Evolutionary conservation across 2,329 filamentous ascomycete species (phyloP).

Genomic region (Colletotrichum paranaense): DNA sequence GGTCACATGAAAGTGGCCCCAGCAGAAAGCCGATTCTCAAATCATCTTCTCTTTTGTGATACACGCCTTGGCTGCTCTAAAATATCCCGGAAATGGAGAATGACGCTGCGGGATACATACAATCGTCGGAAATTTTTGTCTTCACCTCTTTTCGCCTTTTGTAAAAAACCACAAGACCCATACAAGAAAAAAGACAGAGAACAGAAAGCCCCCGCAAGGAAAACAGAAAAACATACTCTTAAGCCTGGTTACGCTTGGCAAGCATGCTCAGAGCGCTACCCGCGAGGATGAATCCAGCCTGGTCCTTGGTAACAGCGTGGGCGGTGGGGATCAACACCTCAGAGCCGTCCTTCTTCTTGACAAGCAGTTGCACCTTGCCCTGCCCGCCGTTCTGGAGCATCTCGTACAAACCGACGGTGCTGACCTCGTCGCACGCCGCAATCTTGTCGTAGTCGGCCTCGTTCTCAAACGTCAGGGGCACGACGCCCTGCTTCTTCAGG

Average conservation of each 20-base stretch:
- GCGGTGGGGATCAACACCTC: slow-evolving; percentile 79
- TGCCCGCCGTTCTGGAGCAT: slow-evolving; percentile 82
- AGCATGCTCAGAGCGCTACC: slow-evolving; percentile 94
- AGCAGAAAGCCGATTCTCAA: background rate
- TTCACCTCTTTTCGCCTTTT: slow-evolving; percentile 16
- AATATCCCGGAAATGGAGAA: slow-evolving; percentile 5
- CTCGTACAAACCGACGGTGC: slow-evolving; percentile 85
- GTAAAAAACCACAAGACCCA: background rate
- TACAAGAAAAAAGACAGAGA: background rate
- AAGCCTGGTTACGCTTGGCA: slow-evolving; percentile 63
- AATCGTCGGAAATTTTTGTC: slow-evolving; percentile 19
- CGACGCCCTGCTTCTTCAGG: slow-evolving; percentile 96
- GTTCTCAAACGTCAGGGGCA: slow-evolving; percentile 90
- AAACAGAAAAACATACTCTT: background rate
- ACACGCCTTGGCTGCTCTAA: background rate
- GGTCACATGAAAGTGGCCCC: too few species aligned
- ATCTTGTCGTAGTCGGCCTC: slow-evolving; percentile 90
- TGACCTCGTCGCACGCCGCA: slow-evolving; percentile 83
- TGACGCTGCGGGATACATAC: slow-evolving; percentile 10
- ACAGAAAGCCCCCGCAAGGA: background rate
- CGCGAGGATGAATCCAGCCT: slow-evolving; percentile 91
- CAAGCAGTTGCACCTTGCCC: slow-evolving; percentile 77
- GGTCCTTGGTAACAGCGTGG: slow-evolving; percentile 89
- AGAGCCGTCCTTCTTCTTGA: slow-evolving; percentile 73
- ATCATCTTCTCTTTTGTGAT: background rate